Base-by-base conservation (phyloP, 2,329 filamentous ascomycete species). In the Lasiodiplodia theobromae region DNA sequence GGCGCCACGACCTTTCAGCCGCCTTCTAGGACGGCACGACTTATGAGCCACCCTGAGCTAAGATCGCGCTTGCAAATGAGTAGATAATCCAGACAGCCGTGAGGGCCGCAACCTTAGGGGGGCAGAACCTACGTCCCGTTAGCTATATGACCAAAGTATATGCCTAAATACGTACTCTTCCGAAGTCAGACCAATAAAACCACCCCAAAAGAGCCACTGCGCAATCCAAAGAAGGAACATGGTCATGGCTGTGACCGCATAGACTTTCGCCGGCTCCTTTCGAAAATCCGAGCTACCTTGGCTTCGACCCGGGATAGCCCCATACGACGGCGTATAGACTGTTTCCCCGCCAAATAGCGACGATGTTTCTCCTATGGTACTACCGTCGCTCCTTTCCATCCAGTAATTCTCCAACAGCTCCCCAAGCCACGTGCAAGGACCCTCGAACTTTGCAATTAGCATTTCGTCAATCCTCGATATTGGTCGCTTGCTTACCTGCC, bases 191-290 rank as follows among this genome's bases (percentile, higher is more conserved):
- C 68, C 66, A 60, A 77, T 72, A 58, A 75, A 75, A 38, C 75
- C 76, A 25, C 10, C 52, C 76, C 75, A 77, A 67, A 77, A 77
- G 51, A 74, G n/a, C 72, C 74, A 76, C 69, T 76, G 75, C 11
- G 72, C 70, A 63, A 73, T 54, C 72, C 73, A 77, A 57, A 77
- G 70, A 63, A 73, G 52, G 51, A 74, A 14, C 70, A 72, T 72
- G 62, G 57, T 70, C n/a, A 70, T 54, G 16, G 69, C 54, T 34
- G 68, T 69, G 57, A 73, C 28, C 34, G 58, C 49, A 68, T 68
- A 71, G 28, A 72, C 34, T 51, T 56, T 70, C 28, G 54, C 63
- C 18, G 70, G 66, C 64, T 53, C 62, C 65, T 64, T 68, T 63
- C 66, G 52, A 47, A 1, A 11, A 10, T 47, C 8, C 44, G 8